These are phyloP conservation scores for Colletotrichum incanum DNA, from an alignment of 2,329 filamentous ascomycete species.

Conservation along the genomic window DNA sequence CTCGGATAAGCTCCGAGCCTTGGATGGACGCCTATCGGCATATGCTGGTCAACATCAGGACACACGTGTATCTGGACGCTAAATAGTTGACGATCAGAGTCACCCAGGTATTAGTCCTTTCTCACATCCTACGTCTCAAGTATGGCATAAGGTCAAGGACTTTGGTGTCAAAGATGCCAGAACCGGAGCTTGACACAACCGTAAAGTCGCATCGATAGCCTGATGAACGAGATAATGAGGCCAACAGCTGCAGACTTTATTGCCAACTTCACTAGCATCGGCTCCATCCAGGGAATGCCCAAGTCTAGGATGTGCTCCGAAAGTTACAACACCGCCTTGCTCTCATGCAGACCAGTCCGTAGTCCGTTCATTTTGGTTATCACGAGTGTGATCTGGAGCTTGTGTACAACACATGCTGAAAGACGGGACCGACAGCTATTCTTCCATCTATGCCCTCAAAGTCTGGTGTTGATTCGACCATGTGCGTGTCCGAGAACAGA, in stretches of 20 bases:
- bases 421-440: not conserved
- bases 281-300: constrained; percentile 41
- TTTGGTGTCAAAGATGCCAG: not conserved
- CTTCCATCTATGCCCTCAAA: not conserved
- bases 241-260: not conserved
- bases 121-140: too few species aligned
- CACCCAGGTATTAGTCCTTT: too few species aligned
- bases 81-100: too few species aligned
- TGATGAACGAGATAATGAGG: not conserved
- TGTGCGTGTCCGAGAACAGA: constrained; percentile 14
- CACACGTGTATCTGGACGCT: too few species aligned
- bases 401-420: not conserved
- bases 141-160: too few species aligned
- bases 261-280: not conserved
- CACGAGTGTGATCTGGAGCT: constrained; percentile 8
- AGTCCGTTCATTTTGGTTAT: constrained; percentile 45
- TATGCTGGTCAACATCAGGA: too few species aligned
- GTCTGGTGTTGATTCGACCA: not conserved
- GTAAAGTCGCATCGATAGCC: not conserved
- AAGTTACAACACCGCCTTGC: constrained; percentile 45
- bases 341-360: constrained; percentile 47
- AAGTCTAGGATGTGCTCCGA: constrained; percentile 46
- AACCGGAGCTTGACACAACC: not conserved
- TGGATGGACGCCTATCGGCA: too few species aligned
- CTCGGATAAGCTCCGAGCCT: too few species aligned